Percentiles rank a stretch among this genome's conserved stretches.
phyloP scores from a whole-genome alignment of 2,329 filamentous ascomycete species.

The Fusarium sp. region DNA sequence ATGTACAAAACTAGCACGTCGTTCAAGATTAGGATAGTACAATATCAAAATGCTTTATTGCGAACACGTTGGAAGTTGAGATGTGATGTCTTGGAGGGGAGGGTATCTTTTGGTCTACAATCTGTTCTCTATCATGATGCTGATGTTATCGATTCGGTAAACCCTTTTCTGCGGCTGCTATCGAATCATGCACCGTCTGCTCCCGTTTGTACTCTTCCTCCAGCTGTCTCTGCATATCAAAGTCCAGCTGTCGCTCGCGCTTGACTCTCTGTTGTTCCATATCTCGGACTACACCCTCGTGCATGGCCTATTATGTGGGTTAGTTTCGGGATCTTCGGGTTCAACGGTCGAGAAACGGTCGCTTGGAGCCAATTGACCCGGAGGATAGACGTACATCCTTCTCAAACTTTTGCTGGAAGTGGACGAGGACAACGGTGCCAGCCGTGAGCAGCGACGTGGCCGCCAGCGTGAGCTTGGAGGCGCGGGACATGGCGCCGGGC shows the following conservation, averaged over 20 bases:
- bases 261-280: constrained; percentile 94
- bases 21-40: constrained; percentile 32
- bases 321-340: constrained; percentile 1
- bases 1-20: constrained; percentile 36
- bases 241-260: constrained; percentile 90
- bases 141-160: constrained; percentile 40
- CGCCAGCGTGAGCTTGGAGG: constrained; percentile 86
- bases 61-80: constrained; percentile 11
- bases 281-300: constrained; percentile 91
- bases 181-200: constrained; percentile 74
- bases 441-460: constrained; percentile 81
- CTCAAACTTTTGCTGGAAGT: constrained; percentile 87
- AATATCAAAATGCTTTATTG: constrained; percentile 39
- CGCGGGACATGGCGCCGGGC: constrained; percentile 77
- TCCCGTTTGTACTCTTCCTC: constrained; percentile 92
- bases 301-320: constrained; percentile 78
- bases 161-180: constrained; percentile 40
- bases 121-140: not conserved
- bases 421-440: constrained; percentile 84
- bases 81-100: constrained; percentile 26
- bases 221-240: constrained; percentile 87
- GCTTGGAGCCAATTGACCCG: not conserved
- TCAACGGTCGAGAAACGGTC: not conserved
- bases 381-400: constrained; percentile 71
- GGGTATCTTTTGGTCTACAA: constrained; percentile 23